Base-by-base conservation (phyloP, 768 basidiomycete genomes). In the Austroboletus festivus region DNA sequence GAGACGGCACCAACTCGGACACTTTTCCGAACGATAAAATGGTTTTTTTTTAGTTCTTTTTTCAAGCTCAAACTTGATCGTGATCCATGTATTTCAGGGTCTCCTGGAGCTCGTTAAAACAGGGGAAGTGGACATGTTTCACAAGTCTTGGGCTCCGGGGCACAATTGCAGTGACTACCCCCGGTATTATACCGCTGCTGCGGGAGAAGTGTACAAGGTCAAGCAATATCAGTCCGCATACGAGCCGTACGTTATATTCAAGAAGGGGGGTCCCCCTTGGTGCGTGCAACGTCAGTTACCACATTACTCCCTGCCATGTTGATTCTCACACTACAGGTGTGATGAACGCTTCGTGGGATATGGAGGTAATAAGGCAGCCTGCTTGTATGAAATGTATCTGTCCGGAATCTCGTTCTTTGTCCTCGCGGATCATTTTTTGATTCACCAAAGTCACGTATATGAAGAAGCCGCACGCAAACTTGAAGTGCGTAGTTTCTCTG, bases 341-440 rank as follows among this genome's bases (percentile, higher is more conserved):
- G 90, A 93, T 58, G 90, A 93, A 63, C 80, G 90, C 28, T 94
- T 94, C 60, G 77, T 92, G 39, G 92, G 92, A 2, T 93, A 93
- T 63, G 92, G 92, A 4, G 89, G 83, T 2, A 94, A 94, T 73
- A 94, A 94, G 65, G 92, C 92, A 2, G 91, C 93, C 10, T 93
- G 92, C 61, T 74, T 93, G 31, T 93, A 86, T 62, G 92, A 92
- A 64, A 89, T 94, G 81, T 91, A 90, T 68, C 72, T 94, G 7
- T 83, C 89, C 12, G 92, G 92, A 3, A 78, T 92, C 33, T 83
- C 83, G 20, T 93, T 82, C 67, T 89, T 85, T 61, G 88, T 94
- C 22, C 77, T 93, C 12, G 73, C 85, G 11, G 89, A 93, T 64
- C 89, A 94, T 65, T 94, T 93, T 59, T 73, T 94, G 51, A 81